A percentile compares a stretch with the other conserved stretches of the same genome.
Conservation (phyloP, 2,329 filamentous ascomycete genomes). For the Penicillium thymicola region DNA sequence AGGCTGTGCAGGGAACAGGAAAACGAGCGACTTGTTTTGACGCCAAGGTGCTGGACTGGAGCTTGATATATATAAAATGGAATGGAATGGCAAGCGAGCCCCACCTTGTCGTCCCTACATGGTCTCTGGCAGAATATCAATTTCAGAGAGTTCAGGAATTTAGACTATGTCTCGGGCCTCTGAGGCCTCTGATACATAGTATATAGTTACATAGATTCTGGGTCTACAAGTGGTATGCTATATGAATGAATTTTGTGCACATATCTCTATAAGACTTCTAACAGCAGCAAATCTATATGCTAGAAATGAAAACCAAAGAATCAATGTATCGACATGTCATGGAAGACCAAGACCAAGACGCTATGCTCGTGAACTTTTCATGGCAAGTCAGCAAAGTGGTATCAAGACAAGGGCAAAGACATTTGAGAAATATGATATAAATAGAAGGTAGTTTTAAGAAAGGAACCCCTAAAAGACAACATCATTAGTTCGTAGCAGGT, state of each 20-base stretch:
- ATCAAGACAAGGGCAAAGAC: slow-evolving; percentile 3
- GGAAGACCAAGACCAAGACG: slow-evolving; percentile 4
- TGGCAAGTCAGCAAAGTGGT: background rate
- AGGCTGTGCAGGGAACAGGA: background rate
- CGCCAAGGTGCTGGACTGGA: background rate
- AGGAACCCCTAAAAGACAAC: background rate
- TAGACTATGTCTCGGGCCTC: background rate
- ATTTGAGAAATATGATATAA: background rate
- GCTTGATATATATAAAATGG: background rate
- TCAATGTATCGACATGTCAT: background rate
- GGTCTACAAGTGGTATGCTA: background rate
- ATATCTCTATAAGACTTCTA: background rate
- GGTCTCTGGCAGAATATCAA: background rate
- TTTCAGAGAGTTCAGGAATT: background rate
- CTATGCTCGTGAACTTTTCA: slow-evolving; percentile 4
- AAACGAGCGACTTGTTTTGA: background rate
- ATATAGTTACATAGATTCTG: too few relatives aligned
- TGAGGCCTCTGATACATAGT: background rate
- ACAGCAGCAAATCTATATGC: background rate
- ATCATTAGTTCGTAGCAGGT: background rate
- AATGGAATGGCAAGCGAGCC: background rate
- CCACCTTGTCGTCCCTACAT: too few relatives aligned
- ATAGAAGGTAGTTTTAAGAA: slow-evolving; percentile 5
- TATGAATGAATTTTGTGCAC: background rate
- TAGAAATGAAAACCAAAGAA: background rate